These are phyloP conservation scores for Capsicum baccatum DNA, from an alignment of 257 asterid genomes.

Conservation along the genomic window DNA sequence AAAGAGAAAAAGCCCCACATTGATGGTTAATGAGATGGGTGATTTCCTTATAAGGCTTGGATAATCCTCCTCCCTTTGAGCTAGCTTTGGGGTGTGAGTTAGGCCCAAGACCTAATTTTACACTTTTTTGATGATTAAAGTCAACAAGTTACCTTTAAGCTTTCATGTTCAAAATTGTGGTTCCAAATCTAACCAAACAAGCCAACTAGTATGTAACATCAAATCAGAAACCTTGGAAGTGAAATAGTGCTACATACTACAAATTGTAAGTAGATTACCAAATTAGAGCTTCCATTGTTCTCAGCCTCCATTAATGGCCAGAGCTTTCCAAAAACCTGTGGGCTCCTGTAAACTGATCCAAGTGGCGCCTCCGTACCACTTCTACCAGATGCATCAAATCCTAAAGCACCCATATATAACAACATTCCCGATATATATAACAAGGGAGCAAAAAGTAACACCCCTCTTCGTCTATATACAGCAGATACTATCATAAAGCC, in stretches of 20 bases:
- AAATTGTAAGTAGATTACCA: slow-evolving; percentile 51
- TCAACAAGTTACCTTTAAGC: slow-evolving; percentile 20
- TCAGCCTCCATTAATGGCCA: slow-evolving; percentile 97
- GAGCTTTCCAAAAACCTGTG: slow-evolving; percentile 85
- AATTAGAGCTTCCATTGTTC: slow-evolving; percentile 68
- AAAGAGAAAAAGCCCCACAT: no score
- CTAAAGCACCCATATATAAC: slow-evolving; percentile 87
- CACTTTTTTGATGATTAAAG: background rate
- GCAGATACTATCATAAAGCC: slow-evolving; percentile 74
- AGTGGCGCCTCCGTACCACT: slow-evolving; percentile 50
- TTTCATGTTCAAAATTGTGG: slow-evolving; percentile 8
- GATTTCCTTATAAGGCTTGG: no score
- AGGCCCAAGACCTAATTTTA: no score
- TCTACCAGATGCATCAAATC: slow-evolving; percentile 56
- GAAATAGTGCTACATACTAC: background rate
- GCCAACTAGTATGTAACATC: background rate
- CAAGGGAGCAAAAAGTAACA: slow-evolving; percentile 90
- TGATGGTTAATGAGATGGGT: no score
- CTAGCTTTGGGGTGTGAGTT: no score
- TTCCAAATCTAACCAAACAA: slow-evolving; percentile 11
- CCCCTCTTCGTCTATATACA: slow-evolving; percentile 77
- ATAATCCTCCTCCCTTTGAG: no score
- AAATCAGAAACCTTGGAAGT: slow-evolving; percentile 18
- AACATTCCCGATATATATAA: slow-evolving; percentile 87
- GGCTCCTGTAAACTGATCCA: slow-evolving; percentile 88